Base-by-base conservation (phyloP, 345 rosid species). In the Stellera chamaejasme region DNA sequence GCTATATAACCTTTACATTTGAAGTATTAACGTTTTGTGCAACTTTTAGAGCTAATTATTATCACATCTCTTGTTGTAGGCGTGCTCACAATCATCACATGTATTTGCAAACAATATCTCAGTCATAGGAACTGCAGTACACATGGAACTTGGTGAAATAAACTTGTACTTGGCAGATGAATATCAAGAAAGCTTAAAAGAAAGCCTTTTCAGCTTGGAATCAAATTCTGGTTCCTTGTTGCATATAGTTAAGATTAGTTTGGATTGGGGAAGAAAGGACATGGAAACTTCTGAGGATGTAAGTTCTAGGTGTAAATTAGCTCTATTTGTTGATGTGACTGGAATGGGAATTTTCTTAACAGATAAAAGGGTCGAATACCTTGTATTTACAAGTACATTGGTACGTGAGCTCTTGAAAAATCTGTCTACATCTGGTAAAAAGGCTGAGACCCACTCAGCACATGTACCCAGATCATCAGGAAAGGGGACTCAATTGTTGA, bases 81-180 rank as follows among this genome's bases (percentile, higher is more conserved):
- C 78, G 25, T 89, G 96, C 69, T 84, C 97, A 42, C 99, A 93
- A 79, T 93, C 99, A 23, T 89, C 90, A 46, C 99, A 93, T 72
- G 62, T 87, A 60, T 89, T 84, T 75, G 96, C 94, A 61, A 93
- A 93, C 78, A 84, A 93, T 77, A 74, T 89, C 61, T 87, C 99
- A 52, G 77, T 66, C 63, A 61, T 54, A 69, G 96, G 91, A 66
- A 82, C 88, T 64, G 61, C 85, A 36, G 76, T 84, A 43, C 96
- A 93, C 76, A 72, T 82, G 86, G 99, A 93, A 69, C 90, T 93
- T 71, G 97, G 99, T 66, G 99, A 93, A 61, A 62, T 93, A 47
- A 93, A 93, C 82, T 74, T 93, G 71, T 85, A 89, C 75, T 71
- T 80, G 87, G 92, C 86, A 63, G 97, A 87, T 67, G 99, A 89